These are phyloP conservation scores for Oropetium thomaeum DNA, from an alignment of 176 grass and related monocot genomes.

Conservation along the genomic window DNA sequence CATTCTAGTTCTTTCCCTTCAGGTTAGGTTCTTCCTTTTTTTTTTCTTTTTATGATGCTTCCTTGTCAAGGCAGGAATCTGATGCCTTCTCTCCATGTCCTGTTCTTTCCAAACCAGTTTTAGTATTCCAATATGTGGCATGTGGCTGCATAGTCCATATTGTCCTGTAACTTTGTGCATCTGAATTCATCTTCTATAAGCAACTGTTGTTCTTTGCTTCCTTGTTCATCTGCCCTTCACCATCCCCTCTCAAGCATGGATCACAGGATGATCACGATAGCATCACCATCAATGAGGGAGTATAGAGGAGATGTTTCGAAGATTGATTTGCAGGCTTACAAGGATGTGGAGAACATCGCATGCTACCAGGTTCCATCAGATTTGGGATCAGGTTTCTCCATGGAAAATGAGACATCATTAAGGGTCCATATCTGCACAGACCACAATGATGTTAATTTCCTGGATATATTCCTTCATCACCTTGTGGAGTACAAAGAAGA, in stretches of 20 bases:
- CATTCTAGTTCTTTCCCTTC: neutral
- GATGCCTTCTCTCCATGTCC: constrained; percentile 31
- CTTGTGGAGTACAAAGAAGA: constrained; percentile 41
- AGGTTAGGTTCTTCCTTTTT: constrained; percentile 26
- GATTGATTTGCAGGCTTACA: constrained; percentile 40
- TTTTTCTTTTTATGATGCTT: constrained; percentile 42
- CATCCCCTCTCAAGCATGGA: constrained; percentile 8
- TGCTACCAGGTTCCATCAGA: constrained; percentile 44
- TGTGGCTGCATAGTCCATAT: constrained; percentile 7
- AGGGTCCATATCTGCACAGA: constrained; percentile 55
- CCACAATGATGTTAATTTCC: constrained; percentile 32
- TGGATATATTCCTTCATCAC: constrained; percentile 50
- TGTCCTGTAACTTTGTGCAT: constrained; percentile 3
- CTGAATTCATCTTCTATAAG: constrained; percentile 19
- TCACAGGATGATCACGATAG: constrained; percentile 7
- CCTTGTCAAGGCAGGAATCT: constrained; percentile 52
- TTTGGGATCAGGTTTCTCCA: constrained; percentile 37
- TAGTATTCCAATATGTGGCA: constrained; percentile 2
- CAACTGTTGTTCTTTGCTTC: constrained; percentile 15
- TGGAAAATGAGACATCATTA: constrained; percentile 63
- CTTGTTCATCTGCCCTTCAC: constrained; percentile 25
- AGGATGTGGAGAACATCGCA: constrained; percentile 28
- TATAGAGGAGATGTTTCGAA: constrained; percentile 13
- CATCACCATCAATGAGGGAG: constrained; percentile 6
- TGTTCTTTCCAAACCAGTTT: constrained; percentile 16